phyloP scores from a whole-genome alignment of 2,329 filamentous ascomycete genomes.

The Cercospora sp. region DNA sequence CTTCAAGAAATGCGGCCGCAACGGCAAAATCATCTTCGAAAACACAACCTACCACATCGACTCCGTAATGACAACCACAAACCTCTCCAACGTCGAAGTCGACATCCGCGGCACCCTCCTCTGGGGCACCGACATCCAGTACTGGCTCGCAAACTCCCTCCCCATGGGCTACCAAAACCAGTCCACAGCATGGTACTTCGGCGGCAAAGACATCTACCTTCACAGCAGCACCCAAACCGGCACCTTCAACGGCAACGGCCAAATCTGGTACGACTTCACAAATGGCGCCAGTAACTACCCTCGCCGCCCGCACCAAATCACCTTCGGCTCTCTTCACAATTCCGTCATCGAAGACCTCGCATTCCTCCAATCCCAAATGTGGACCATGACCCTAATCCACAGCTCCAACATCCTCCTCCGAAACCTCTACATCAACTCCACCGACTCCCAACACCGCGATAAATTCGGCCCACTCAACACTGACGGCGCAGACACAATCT shows the following conservation, averaged over 20 bases:
- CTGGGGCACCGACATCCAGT: conserved; percentile 47
- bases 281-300: conserved; percentile 49
- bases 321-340: conserved; percentile 52
- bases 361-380: conserved; percentile 62
- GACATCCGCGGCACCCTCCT: conserved; percentile 52
- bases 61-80: conserved; percentile 52
- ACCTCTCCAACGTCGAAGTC: conserved; percentile 50
- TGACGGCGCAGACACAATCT: conserved; percentile 57
- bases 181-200: conserved; percentile 56
- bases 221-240: conserved; percentile 52
- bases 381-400: conserved; percentile 55
- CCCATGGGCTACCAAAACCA: conserved; percentile 58
- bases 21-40: conserved; percentile 54
- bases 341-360: conserved; percentile 51
- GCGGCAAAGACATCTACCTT: conserved; percentile 54
- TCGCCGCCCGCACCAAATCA: conserved; percentile 55
- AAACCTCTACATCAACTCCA: conserved; percentile 57
- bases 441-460: conserved; percentile 33
- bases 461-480: conserved; percentile 42
- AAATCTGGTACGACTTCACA: conserved; percentile 57
- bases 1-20: conserved; percentile 51
- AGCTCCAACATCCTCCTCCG: conserved; percentile 51
- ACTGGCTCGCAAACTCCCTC: conserved; percentile 56
- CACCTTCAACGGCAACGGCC: conserved; percentile 60
- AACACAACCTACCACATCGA: conserved; percentile 53